Conservation (phyloP, 306 rosid genomes). For the Coriaria nepalensis region DNA sequence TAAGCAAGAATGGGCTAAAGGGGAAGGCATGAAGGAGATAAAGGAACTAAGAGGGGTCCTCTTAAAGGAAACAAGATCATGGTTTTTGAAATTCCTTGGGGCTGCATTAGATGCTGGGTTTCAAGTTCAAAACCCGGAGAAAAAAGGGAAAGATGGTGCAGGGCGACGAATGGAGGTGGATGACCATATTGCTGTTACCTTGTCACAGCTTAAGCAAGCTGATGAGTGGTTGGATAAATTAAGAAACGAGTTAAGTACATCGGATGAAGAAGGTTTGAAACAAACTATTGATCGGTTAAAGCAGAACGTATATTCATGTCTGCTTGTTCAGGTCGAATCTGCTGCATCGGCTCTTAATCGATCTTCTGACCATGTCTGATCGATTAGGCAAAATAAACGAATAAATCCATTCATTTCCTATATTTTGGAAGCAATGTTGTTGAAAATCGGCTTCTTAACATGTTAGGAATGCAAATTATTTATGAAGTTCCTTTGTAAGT, state of each 20-base stretch:
- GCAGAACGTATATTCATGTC: conserved; percentile 55
- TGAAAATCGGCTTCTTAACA: background rate
- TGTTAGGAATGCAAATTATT: conserved; percentile 9
- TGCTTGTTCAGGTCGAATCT: conserved; percentile 66
- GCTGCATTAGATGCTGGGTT: conserved; percentile 67
- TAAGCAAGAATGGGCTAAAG: conserved; percentile 78
- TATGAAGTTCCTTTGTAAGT: conserved; percentile 11
- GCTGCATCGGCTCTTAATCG: conserved; percentile 78
- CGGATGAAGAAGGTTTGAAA: conserved; percentile 16
- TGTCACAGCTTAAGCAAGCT: conserved; percentile 74
- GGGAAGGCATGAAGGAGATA: conserved; percentile 43
- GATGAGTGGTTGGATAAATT: conserved; percentile 85
- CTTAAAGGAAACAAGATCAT: conserved; percentile 57
- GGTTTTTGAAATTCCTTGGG: conserved; percentile 78
- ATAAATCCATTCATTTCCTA: too few relatives aligned
- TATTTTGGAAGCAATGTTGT: too few relatives aligned
- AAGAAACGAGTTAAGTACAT: conserved; percentile 27
- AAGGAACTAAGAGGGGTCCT: conserved; percentile 43
- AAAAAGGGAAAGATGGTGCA: conserved; percentile 40
- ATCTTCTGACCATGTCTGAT: conserved; percentile 32
- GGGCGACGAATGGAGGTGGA: conserved; percentile 39
- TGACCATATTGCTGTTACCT: conserved; percentile 51
- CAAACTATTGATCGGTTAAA: conserved; percentile 57
- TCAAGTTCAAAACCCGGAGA: conserved; percentile 28
- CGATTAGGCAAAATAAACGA: background rate